A percentile compares a stretch with the other conserved stretches of the same genome.
phyloP scores from a whole-genome alignment of 352 stramenopile species.

The Elongisporangium prolatum region DNA sequence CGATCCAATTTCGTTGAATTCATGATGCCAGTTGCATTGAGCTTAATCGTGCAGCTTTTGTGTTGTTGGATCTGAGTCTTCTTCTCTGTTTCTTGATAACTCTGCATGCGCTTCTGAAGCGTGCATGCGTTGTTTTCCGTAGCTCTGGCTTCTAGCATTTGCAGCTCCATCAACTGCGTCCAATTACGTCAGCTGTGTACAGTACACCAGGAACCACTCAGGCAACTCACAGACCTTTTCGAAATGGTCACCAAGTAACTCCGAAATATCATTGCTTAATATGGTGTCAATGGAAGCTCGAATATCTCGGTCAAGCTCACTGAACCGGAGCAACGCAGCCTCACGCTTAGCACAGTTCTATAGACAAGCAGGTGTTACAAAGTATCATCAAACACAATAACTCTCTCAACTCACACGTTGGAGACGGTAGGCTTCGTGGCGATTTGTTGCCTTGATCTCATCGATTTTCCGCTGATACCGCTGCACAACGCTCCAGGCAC shows the following conservation, averaged over 20 bases:
- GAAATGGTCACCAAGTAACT: conserved; percentile 26
- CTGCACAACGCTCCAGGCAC: conserved; percentile 41
- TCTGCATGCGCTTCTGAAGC: conserved; percentile 7
- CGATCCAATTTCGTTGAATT: background rate
- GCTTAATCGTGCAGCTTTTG: background rate
- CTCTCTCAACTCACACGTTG: conserved; percentile 43
- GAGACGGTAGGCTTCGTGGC: conserved; percentile 39
- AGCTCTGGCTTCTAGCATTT: conserved; percentile 19
- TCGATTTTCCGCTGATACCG: conserved; percentile 60
- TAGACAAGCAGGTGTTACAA: conserved; percentile 5
- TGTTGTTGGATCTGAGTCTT: background rate
- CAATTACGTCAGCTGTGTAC: background rate
- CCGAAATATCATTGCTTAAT: conserved; percentile 27
- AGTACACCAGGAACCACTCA: background rate
- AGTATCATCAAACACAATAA: background rate
- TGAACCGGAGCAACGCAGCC: conserved; percentile 46
- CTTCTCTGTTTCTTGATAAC: background rate
- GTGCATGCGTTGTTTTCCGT: conserved; percentile 10
- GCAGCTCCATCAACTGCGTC: conserved; percentile 20
- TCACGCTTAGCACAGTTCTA: conserved; percentile 68
- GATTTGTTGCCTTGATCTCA: conserved; percentile 37
- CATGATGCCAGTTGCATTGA: background rate
- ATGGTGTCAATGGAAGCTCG: conserved; percentile 36
- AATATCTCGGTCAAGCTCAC: conserved; percentile 56
- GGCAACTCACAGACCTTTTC: conserved; percentile 21